Percentiles rank a stretch among this genome's conserved stretches.
Evolutionary conservation across 1,139 yeast species (phyloP).

Genomic region (Diutina pseudorugosa): DNA sequence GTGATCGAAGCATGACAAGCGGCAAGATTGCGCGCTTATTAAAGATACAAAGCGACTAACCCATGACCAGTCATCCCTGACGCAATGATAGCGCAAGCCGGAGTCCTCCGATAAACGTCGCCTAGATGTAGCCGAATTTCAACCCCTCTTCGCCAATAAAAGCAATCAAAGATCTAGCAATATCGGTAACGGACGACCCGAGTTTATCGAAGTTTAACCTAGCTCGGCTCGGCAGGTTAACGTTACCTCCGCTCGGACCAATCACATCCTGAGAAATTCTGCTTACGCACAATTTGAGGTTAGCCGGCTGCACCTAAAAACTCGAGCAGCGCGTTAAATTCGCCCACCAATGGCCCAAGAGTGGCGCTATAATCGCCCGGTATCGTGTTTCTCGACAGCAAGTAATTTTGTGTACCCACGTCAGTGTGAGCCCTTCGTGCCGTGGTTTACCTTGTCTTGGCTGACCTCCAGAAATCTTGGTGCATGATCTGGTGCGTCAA

Average conservation of each 20-base stretch:
- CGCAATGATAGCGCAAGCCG: neutral
- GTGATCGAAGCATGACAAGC: neutral
- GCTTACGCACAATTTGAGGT: neutral
- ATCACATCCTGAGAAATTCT: neutral
- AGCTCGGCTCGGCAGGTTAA: neutral
- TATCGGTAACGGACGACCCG: neutral
- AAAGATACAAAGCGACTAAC: neutral
- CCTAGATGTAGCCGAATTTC: neutral
- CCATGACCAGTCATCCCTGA: neutral
- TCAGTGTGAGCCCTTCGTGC: neutral
- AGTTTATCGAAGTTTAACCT: neutral
- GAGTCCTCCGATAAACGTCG: neutral
- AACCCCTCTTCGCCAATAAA: neutral
- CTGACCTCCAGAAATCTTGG: neutral
- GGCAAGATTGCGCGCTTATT: neutral
- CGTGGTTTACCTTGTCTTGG: neutral
- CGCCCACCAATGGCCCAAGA: neutral
- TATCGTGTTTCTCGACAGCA: neutral
- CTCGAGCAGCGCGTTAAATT: neutral
- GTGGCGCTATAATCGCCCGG: neutral
- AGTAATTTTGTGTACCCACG: neutral
- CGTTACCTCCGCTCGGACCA: neutral
- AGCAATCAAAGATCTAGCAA: neutral
- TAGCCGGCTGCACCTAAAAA: neutral
- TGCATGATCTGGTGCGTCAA: neutral